phyloP scores from a whole-genome alignment of 2,329 filamentous ascomycete genomes.

The Septoria linicola region DNA sequence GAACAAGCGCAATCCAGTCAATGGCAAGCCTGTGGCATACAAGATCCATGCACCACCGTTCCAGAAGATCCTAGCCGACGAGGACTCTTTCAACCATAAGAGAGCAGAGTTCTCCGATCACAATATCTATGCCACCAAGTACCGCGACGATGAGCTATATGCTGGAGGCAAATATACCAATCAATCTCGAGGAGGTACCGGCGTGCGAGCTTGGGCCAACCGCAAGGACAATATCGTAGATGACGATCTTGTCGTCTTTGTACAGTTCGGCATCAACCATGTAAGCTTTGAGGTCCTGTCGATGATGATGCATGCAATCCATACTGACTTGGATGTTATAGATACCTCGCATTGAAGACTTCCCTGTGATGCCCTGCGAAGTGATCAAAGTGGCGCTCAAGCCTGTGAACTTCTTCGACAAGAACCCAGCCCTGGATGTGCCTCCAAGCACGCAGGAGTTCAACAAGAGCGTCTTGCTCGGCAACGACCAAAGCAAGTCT shows the following conservation, averaged over 20 bases:
- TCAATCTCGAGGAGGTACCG: constrained; percentile 55
- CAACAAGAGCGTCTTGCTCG: constrained; percentile 43
- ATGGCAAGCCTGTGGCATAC: constrained; percentile 50
- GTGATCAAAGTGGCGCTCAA: constrained; percentile 57
- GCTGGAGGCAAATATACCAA: constrained; percentile 55
- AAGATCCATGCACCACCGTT: constrained; percentile 52
- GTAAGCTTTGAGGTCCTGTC: constrained; percentile 54
- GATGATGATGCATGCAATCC: constrained; percentile 56
- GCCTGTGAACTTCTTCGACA: constrained; percentile 59
- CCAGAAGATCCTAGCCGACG: constrained; percentile 53
- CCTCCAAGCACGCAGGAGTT: constrained; percentile 50
- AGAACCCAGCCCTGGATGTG: constrained; percentile 60
- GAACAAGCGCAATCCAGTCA: constrained; percentile 47
- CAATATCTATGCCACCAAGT: constrained; percentile 59
- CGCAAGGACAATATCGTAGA: constrained; percentile 59
- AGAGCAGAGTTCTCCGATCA: constrained; percentile 60
- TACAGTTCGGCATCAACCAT: constrained; percentile 60
- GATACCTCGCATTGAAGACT: constrained; percentile 56
- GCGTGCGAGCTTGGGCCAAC: constrained; percentile 51
- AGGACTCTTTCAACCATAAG: constrained; percentile 56
- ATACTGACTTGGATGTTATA: constrained; percentile 33
- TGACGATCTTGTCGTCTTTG: constrained; percentile 56
- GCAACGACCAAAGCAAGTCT: constrained; percentile 28
- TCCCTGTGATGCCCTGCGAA: constrained; percentile 60
- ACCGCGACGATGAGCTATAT: constrained; percentile 59